Evolutionary conservation across 2,329 filamentous ascomycete genomes (phyloP), one percentile per base, ranked within the genome.

Genomic region (Fusarium zealandicum): DNA sequence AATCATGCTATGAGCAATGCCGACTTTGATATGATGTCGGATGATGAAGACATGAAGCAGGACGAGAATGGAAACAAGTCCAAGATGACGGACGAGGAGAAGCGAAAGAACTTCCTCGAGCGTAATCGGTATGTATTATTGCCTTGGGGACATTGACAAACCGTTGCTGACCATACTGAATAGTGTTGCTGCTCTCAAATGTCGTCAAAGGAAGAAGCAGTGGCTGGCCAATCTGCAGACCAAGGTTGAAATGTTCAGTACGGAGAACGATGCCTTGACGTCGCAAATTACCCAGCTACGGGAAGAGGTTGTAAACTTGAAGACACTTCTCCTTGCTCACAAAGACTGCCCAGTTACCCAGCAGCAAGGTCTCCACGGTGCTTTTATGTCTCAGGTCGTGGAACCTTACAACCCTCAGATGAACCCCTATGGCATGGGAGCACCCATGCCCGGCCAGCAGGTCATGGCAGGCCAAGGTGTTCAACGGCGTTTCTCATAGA

Each of bases 131-230:
- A 85, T 68, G 85, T 77, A 36, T 40, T 7, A n/a, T 6, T 18
- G 16, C 17, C 14, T 40, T 33, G 5, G 9, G 3, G 22, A 3
- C 13, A 32, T 8, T 17, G 27, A 17, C 3, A 5, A 31, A 17
- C 17, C 13, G 14, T 18, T 5, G 7, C 22, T 61, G 57, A 58
- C 58, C 56, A 12, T 14, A 20, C 6, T 14, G 10, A 35, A 17
- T 62, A 97, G 95, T 71, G 92, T 99, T 62, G 95, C 95, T 59
- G 95, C 95, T 3, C 81, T 99, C 54, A 99, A 99, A 72, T 99
- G 95, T 75, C 89, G 95, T 57, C 95, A 99, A 74, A 86, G 95
- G 16, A 99, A 99, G 82, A 99, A 99, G 82, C 95, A 98, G 72
- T 99, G 95, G 95, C 84, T 98, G 52, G 90, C 90, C 27, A 98